Percentiles rank a stretch among this genome's conserved stretches.
Conservation (phyloP, 345 rosid genomes). For the Lepidium sativum region DNA sequence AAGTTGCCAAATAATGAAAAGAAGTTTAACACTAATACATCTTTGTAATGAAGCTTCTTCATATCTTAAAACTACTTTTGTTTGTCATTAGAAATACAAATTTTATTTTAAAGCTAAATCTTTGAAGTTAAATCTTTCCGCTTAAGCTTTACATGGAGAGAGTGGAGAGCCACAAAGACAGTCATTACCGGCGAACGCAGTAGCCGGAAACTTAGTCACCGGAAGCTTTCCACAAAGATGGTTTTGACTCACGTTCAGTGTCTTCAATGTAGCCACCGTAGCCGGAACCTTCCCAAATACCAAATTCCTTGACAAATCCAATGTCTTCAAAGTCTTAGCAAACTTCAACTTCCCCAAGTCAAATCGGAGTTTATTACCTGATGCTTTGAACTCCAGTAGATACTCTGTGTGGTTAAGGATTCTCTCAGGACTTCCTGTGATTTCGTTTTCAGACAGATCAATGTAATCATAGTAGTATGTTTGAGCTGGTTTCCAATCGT, state of each 20-base stretch:
- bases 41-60: neutral
- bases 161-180: constrained; percentile 59
- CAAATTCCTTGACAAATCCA: constrained; percentile 56
- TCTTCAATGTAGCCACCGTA: constrained; percentile 34
- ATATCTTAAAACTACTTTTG: neutral
- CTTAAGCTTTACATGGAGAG: constrained; percentile 33
- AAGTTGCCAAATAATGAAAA: neutral
- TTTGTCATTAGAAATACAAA: neutral
- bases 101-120: neutral
- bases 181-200: constrained; percentile 38
- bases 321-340: constrained; percentile 32
- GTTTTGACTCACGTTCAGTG: constrained; percentile 48
- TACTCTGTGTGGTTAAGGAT: constrained; percentile 51
- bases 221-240: constrained; percentile 69
- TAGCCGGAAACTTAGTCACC: constrained; percentile 40
- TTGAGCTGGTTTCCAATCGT: constrained; percentile 52
- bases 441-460: constrained; percentile 57
- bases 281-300: constrained; percentile 49
- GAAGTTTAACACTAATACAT: neutral
- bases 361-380: constrained; percentile 45
- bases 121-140: neutral
- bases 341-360: constrained; percentile 40
- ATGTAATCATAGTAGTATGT: constrained; percentile 66
- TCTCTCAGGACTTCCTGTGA: constrained; percentile 44
- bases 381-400: constrained; percentile 45